A percentile compares a stretch with the other conserved stretches of the same genome.
phyloP scores from a whole-genome alignment of 169 alveolate genomes.

The Cryptosporidium sp. region DNA sequence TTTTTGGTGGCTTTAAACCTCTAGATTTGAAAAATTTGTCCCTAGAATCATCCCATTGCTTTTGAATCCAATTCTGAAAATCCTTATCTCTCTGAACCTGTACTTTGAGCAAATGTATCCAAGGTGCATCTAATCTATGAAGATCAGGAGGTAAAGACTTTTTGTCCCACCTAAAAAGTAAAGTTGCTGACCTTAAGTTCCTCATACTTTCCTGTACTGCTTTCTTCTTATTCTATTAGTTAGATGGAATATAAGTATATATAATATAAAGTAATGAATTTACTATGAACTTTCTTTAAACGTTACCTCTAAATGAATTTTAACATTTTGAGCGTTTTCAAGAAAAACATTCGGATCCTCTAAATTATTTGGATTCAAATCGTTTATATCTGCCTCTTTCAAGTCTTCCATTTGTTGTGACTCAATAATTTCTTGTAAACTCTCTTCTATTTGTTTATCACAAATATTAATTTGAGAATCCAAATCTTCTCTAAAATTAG shows the following conservation, averaged over 20 bases:
- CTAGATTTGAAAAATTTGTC: slow-evolving; percentile 23
- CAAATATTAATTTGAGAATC: slow-evolving; percentile 38
- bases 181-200: slow-evolving; percentile 32
- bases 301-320: slow-evolving; percentile 61
- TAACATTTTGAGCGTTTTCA: slow-evolving; percentile 69
- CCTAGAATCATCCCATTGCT: slow-evolving; percentile 65
- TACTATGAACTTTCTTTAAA: neutral
- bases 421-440: slow-evolving; percentile 33
- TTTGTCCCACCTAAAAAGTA: slow-evolving; percentile 73
- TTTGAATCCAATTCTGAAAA: slow-evolving; percentile 51
- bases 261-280: too few species aligned
- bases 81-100: slow-evolving; percentile 50
- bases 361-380: slow-evolving; percentile 41
- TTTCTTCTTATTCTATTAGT: slow-evolving; percentile 34
- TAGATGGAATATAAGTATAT: neutral
- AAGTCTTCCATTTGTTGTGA: slow-evolving; percentile 18
- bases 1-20: slow-evolving; percentile 59
- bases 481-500: slow-evolving; percentile 26
- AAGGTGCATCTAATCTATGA: slow-evolving; percentile 75
- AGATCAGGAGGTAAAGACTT: slow-evolving; percentile 68
- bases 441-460: slow-evolving; percentile 50
- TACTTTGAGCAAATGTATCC: slow-evolving; percentile 41
- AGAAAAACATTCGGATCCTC: slow-evolving; percentile 67
- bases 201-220: slow-evolving; percentile 20
- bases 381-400: slow-evolving; percentile 33